A percentile compares a stretch with the other conserved stretches of the same genome.
Conservation (phyloP, 2,329 filamentous ascomycete genomes). For the Fusarium verticillioides region DNA sequence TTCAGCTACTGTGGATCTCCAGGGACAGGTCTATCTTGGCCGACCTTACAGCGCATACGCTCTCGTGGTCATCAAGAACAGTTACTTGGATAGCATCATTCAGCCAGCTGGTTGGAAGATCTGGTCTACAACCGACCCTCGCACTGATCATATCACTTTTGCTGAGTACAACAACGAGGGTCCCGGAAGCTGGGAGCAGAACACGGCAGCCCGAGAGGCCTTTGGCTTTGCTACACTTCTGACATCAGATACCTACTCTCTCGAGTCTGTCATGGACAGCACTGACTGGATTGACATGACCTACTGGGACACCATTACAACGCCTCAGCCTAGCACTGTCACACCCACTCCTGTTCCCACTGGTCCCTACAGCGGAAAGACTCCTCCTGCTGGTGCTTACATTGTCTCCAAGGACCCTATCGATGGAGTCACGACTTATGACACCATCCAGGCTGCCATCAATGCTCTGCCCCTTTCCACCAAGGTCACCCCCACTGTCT, state of each 20-base stretch:
- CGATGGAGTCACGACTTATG: slow-evolving; percentile 14
- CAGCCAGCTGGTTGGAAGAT: slow-evolving; percentile 51
- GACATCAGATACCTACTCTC: slow-evolving; percentile 31
- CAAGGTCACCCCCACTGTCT: slow-evolving; percentile 43
- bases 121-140: slow-evolving; percentile 68
- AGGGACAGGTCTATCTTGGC: slow-evolving; percentile 57
- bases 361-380: slow-evolving; percentile 52
- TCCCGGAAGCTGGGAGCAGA: slow-evolving; percentile 42
- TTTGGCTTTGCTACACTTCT: slow-evolving; percentile 38
- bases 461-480: slow-evolving; percentile 50
- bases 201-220: slow-evolving; percentile 22
- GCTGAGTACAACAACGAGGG: slow-evolving; percentile 71
- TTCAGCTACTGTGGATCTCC: slow-evolving; percentile 33
- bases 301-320: slow-evolving; percentile 37
- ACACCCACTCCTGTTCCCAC: slow-evolving; percentile 34
- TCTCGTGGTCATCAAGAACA: slow-evolving; percentile 60
- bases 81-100: slow-evolving; percentile 53
- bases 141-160: slow-evolving; percentile 65
- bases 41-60: slow-evolving; percentile 59
- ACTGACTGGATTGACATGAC: slow-evolving; percentile 43
- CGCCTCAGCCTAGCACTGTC: slow-evolving; percentile 21
- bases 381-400: slow-evolving; percentile 43
- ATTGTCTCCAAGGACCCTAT: slow-evolving; percentile 40
- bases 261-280: slow-evolving; percentile 33
- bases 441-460: slow-evolving; percentile 49